phyloP scores from a whole-genome alignment of 176 grass and related monocot genomes.

The Areca catechu region DNA sequence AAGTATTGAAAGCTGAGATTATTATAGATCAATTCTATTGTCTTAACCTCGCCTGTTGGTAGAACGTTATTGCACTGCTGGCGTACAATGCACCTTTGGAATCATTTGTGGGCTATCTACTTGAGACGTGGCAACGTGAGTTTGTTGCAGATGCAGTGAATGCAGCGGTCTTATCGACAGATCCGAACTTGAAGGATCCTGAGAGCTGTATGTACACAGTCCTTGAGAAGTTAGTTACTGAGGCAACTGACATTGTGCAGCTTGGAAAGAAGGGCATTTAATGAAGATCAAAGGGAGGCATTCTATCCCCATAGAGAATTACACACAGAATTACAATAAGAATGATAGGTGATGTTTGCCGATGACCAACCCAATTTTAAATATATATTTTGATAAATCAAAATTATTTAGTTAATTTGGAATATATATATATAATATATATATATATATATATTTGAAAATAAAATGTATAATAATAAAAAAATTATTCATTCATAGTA shows the following conservation, averaged over 20 bases:
- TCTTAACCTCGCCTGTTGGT: slow-evolving; percentile 20
- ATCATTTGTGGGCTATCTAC: slow-evolving; percentile 74
- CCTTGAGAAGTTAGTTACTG: slow-evolving; percentile 82
- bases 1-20: too few relatives aligned
- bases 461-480: too few relatives aligned
- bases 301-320: slow-evolving; percentile 93
- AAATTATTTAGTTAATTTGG: too few relatives aligned
- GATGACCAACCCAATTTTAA: too few relatives aligned
- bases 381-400: too few relatives aligned
- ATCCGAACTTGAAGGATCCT: slow-evolving; percentile 53
- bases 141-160: slow-evolving; percentile 89
- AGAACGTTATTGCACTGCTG: slow-evolving; percentile 65
- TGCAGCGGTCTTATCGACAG: slow-evolving; percentile 61
- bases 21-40: not conserved
- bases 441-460: too few relatives aligned
- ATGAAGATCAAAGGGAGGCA: slow-evolving; percentile 56
- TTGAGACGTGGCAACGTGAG: slow-evolving; percentile 53
- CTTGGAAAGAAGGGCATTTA: slow-evolving; percentile 50
- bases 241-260: slow-evolving; percentile 85
- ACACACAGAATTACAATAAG: too few relatives aligned
- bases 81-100: slow-evolving; percentile 64
- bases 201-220: slow-evolving; percentile 64
- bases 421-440: too few relatives aligned
- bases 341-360: too few relatives aligned
- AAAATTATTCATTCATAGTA: too few relatives aligned